Percentiles rank a stretch among this genome's conserved stretches.
phyloP scores from a whole-genome alignment of 2,329 filamentous ascomycete genomes.

The Xylariaceae sp. region DNA sequence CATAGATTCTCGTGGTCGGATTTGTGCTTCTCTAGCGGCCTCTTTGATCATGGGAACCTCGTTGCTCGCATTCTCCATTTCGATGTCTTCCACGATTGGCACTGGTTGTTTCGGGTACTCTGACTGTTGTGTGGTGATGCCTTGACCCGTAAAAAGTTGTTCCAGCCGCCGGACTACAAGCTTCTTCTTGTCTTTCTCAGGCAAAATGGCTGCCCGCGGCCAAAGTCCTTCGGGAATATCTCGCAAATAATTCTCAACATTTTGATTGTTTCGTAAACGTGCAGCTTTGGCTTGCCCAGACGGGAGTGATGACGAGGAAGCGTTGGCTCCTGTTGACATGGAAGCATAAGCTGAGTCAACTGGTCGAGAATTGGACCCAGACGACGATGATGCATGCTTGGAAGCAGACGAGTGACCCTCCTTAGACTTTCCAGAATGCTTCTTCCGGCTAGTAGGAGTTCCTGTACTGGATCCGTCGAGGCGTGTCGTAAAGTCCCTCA shows the following conservation, averaged over 20 bases:
- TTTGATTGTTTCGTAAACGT: slow-evolving; percentile 48
- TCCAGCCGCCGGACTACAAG: slow-evolving; percentile 72
- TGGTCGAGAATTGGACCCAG: slow-evolving; percentile 50
- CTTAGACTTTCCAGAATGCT: slow-evolving; percentile 37
- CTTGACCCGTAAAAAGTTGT: slow-evolving; percentile 75
- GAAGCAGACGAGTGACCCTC: slow-evolving; percentile 43
- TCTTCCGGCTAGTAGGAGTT: slow-evolving; percentile 41
- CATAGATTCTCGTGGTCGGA: slow-evolving; percentile 33
- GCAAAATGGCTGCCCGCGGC: slow-evolving; percentile 58
- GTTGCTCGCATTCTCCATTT: slow-evolving; percentile 20
- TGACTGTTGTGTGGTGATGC: slow-evolving; percentile 34
- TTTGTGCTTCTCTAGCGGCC: slow-evolving; percentile 46
- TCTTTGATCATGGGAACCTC: slow-evolving; percentile 25
- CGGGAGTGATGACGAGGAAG: slow-evolving; percentile 37
- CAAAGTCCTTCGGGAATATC: slow-evolving; percentile 69
- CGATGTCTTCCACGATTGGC: slow-evolving; percentile 28
- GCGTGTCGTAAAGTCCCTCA: slow-evolving; percentile 66
- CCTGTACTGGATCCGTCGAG: slow-evolving; percentile 49
- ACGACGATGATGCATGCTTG: slow-evolving; percentile 50
- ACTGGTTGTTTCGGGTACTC: slow-evolving; percentile 25
- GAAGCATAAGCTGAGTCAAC: slow-evolving; percentile 66
- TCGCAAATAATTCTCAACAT: slow-evolving; percentile 65
- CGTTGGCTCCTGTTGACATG: slow-evolving; percentile 52
- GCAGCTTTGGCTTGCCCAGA: slow-evolving; percentile 30
- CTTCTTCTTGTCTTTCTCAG: slow-evolving; percentile 71